Conservation (phyloP, 306 rosid species). For the Sicyos baderoa region DNA sequence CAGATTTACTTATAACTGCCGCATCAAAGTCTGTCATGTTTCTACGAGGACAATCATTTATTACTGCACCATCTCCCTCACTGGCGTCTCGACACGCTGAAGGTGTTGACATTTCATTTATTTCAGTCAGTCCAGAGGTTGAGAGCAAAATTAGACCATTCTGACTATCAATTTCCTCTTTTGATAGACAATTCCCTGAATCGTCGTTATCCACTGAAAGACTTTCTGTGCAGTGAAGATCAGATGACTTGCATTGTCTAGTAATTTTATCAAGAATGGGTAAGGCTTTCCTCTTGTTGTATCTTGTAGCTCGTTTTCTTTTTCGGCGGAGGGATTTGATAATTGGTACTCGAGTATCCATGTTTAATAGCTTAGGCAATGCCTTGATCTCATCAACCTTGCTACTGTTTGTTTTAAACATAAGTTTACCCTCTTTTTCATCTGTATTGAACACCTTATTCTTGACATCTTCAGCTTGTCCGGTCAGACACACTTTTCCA, state of each 20-base stretch:
- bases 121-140: slow-evolving; percentile 16
- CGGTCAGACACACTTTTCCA: slow-evolving; percentile 22
- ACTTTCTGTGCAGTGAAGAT: slow-evolving; percentile 28
- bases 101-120: slow-evolving; percentile 27
- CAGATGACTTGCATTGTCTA: slow-evolving; percentile 31
- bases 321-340: slow-evolving; percentile 28
- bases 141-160: slow-evolving; percentile 32
- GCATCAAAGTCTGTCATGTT: slow-evolving; percentile 30
- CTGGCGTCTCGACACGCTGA: slow-evolving; percentile 26
- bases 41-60: slow-evolving; percentile 34
- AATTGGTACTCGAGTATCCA: slow-evolving; percentile 22
- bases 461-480: slow-evolving; percentile 37
- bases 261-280: slow-evolving; percentile 23
- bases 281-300: slow-evolving; percentile 23
- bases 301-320: slow-evolving; percentile 32
- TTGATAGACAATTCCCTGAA: slow-evolving; percentile 26
- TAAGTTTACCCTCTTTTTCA: slow-evolving; percentile 34
- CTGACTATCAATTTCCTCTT: slow-evolving; percentile 34
- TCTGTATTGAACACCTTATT: slow-evolving; percentile 31
- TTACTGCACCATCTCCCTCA: slow-evolving; percentile 30
- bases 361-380: slow-evolving; percentile 25
- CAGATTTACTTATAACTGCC: slow-evolving; percentile 31
- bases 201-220: slow-evolving; percentile 23
- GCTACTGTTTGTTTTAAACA: slow-evolving; percentile 21
- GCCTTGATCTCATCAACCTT: slow-evolving; percentile 30